These are phyloP conservation scores for Hypoxylon sp. DNA, from an alignment of 2,329 filamentous ascomycete genomes.

Conservation along the genomic window DNA sequence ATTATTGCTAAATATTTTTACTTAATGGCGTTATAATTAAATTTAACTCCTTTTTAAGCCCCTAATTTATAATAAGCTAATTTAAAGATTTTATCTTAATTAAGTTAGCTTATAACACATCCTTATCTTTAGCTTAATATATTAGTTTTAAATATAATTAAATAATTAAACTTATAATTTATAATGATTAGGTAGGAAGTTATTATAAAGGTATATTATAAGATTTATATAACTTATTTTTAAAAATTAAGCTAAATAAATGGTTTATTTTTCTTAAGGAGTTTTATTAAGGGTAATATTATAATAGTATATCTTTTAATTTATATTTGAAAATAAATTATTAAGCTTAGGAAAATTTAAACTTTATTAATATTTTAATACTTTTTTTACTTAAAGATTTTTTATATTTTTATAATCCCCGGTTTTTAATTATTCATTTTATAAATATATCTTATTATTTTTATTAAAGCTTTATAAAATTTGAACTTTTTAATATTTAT, in stretches of 20 bases:
- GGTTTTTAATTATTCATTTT: slow-evolving; percentile 1
- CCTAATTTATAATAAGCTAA: neutral
- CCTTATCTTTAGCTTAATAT: neutral
- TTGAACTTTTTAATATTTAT: no score
- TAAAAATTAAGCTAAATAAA: neutral
- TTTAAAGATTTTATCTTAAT: neutral
- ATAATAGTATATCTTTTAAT: neutral
- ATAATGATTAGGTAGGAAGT: no score
- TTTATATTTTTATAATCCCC: neutral
- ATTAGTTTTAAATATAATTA: neutral
- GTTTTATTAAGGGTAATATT: neutral
- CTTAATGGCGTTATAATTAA: slow-evolving; percentile 4
- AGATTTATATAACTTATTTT: neutral
- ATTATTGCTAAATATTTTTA: neutral
- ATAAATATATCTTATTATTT: neutral
- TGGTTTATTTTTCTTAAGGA: neutral
- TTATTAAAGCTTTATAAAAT: no score
- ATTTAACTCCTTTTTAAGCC: neutral
- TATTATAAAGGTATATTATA: no score
- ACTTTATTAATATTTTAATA: slow-evolving; percentile 1
- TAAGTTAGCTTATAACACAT: neutral
- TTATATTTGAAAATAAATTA: neutral
- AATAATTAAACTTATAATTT: no score
- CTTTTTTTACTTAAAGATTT: slow-evolving; percentile 1
- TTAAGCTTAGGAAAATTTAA: neutral